These are phyloP conservation scores for Mortierella sp. DNA, from an alignment of 371 early-diverging fungal genomes.

Conservation along the genomic window DNA sequence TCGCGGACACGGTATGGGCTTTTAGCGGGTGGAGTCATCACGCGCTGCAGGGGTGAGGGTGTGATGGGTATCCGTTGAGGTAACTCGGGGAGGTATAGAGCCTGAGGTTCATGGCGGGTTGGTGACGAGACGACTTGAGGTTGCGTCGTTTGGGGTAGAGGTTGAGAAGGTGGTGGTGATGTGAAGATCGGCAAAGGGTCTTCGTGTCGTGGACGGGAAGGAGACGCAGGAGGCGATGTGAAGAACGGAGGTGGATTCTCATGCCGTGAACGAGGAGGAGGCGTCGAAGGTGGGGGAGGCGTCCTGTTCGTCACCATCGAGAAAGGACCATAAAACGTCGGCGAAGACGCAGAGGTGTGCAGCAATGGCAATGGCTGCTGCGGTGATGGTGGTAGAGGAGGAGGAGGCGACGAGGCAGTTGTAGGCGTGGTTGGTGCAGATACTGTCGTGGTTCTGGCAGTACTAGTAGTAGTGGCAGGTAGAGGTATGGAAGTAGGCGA, in stretches of 20 bases:
- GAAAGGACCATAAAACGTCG: background rate
- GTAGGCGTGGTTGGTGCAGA: background rate
- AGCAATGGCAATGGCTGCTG: background rate
- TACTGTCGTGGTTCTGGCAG: background rate
- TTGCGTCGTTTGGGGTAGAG: background rate
- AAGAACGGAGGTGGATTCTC: background rate
- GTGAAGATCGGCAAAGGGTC: background rate
- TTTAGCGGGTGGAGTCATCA: slow-evolving; percentile 17
- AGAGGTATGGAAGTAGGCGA: background rate
- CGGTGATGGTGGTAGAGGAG: background rate
- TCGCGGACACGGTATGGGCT: slow-evolving; percentile 40
- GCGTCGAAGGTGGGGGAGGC: background rate
- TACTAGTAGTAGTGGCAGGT: background rate
- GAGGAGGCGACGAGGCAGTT: background rate
- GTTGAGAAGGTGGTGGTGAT: background rate
- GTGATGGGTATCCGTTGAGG: background rate
- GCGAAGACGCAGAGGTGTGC: background rate
- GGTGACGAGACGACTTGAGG: background rate
- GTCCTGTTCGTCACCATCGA: background rate
- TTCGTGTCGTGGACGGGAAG: background rate
- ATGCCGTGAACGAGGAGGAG: background rate
- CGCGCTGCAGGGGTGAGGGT: slow-evolving; percentile 1
- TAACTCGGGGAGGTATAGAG: background rate
- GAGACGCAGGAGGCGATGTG: background rate
- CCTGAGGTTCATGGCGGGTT: background rate